Evolutionary conservation across 495 filamentous ascomycete genomes (phyloP), one percentile per base, ranked within the genome.

Genomic region (Penicillium diatomitis): DNA sequence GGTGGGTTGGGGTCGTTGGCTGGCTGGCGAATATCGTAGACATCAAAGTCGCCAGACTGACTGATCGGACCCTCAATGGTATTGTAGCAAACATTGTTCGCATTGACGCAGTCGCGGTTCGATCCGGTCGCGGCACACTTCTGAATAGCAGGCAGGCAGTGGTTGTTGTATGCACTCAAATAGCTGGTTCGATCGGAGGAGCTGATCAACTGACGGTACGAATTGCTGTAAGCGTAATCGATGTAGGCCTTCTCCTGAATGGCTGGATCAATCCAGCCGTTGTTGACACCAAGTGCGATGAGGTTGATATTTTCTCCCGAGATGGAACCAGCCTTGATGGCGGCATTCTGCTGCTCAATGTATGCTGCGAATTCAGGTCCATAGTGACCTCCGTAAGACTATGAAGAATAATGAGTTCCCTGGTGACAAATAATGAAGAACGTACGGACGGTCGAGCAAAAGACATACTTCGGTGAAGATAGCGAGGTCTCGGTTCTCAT

Each of bases 301-400:
- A 83, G 57, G 31, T 71, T 60, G 49, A 83, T 70, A 8, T 71
- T 67, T 36, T 79, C 59, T 10, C 74, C 76, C 3, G 50, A 52
- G 8, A 74, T 44, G 5, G 54, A 54, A 3, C 73, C 73, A 7
- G 50, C 46, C 20, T 56, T 52, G 45, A 76, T 69, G 7, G 61
- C 70, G 4, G 61, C 56, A 53, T 82, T 82, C 55, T 79, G 75
- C 8, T 70, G 47, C 44, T 73, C 54, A 46, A 80, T 73, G 52
- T 79, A 78, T 33, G 64, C 50, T 3, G 70, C 68, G 48, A 80
- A 80, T 38, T 70, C 75, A 8, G 78, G 78, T 1, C 56, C 61
- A 47, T 78, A 81, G 51, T 79, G 76, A 5, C 77, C 78, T 20
- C 78, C 78, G 48, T 81, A 81, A 0, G 72, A 76, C 61, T 80